These are phyloP conservation scores for Aspergillus baeticus DNA, from an alignment of 495 filamentous ascomycete genomes.

Conservation along the genomic window DNA sequence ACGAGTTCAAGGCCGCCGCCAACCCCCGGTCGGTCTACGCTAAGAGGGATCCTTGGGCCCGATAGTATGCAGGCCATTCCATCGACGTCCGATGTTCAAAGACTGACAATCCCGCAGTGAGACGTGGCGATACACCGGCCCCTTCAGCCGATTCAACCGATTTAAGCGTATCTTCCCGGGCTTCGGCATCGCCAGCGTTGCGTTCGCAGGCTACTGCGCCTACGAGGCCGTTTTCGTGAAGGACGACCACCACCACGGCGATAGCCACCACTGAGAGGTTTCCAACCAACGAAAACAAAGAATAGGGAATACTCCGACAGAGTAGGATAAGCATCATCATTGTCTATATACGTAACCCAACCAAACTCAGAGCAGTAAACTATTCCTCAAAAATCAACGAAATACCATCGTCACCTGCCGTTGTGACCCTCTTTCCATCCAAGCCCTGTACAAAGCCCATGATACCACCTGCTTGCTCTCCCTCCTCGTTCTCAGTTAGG, in stretches of 20 bases:
- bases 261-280: constrained; percentile 41
- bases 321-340: constrained; percentile 8
- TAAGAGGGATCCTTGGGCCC: constrained; percentile 83
- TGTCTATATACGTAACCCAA: constrained; percentile 9
- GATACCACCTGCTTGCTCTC: constrained; percentile 68
- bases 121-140: constrained; percentile 89
- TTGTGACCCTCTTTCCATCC: constrained; percentile 66
- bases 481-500: constrained; percentile 66
- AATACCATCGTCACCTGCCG: constrained; percentile 84
- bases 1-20: constrained; percentile 67
- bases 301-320: too few relatives aligned
- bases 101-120: constrained; percentile 58
- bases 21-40: constrained; percentile 53
- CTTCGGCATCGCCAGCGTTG: constrained; percentile 85
- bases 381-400: constrained; percentile 63
- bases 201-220: constrained; percentile 83
- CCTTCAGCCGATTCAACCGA: constrained; percentile 83
- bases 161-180: constrained; percentile 86
- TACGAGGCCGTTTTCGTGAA: constrained; percentile 86
- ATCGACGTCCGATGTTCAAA: not conserved
- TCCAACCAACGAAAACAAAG: not conserved
- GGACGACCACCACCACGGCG: constrained; percentile 67
- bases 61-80: constrained; percentile 52
- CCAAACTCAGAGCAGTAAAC: not conserved
- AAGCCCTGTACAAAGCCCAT: constrained; percentile 84